Conservation (phyloP, 768 basidiomycete species). For the Suillus sp. region DNA sequence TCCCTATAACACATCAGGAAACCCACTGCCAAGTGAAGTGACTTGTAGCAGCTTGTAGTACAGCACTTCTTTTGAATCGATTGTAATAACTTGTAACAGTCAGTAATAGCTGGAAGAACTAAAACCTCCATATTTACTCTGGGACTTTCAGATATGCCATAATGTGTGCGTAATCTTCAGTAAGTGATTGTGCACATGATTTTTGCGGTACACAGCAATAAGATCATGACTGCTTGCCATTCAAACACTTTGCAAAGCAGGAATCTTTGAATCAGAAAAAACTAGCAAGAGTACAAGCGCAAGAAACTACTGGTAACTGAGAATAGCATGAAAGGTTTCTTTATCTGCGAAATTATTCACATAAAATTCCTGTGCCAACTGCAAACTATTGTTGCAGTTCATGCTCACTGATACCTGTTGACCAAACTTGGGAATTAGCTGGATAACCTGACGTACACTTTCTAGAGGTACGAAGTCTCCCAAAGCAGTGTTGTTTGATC, state of each 20-base stretch:
- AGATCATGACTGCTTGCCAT: not conserved
- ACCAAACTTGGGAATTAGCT: constrained; percentile 11
- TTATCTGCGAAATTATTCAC: constrained; percentile 14
- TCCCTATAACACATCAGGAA: no score
- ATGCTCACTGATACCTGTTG: not conserved
- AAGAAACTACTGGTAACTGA: not conserved
- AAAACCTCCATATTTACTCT: no score
- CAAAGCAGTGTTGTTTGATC: not conserved
- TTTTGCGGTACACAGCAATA: no score
- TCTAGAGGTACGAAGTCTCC: constrained; percentile 8
- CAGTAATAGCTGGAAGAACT: no score
- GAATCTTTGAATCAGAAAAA: not conserved
- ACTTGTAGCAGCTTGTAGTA: no score
- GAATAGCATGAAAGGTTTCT: constrained; percentile 9
- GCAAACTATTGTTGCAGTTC: constrained; percentile 7
- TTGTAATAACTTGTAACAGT: no score
- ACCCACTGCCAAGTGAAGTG: no score
- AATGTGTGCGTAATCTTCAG: not conserved
- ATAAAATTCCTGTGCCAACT: constrained; percentile 2
- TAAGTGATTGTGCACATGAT: not conserved
- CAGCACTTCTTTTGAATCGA: no score
- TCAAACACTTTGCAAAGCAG: not conserved
- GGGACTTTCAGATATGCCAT: not conserved
- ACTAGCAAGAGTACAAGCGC: not conserved
- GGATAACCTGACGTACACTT: constrained; percentile 1